Evolutionary conservation across 495 filamentous ascomycete genomes (phyloP), one percentile per base, ranked within the genome.

Genomic region (Bacidia gigantensis): DNA sequence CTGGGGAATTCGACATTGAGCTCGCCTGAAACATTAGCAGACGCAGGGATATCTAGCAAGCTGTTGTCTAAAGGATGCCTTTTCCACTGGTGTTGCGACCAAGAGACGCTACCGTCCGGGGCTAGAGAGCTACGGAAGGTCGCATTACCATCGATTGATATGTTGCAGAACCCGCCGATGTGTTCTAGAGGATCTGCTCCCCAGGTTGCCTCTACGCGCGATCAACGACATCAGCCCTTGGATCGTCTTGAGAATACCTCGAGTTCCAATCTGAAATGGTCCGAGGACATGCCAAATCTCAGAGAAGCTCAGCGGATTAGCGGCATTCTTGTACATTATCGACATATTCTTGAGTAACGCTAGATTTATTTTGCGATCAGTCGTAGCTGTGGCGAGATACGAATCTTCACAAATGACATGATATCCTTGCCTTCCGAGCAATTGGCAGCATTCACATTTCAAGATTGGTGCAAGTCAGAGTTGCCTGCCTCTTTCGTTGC

Each of bases 211-310:
- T 81, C 78, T 79, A 39, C 23, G 26, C 40, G 7, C 12, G 18
- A 46, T 53, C 32, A 48, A 41, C 44, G 40, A 25, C 26, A 18
- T 44, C 0, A 3, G 24, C 43, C 10, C 35, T 2, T 47, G 21
- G 5, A 23, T 56, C 11, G 18, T 49, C 32, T 53, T 32, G 11
- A 11, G 49, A 66, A 54, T 69, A 72, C 78, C 77, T 72, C 78
- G 62, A 40, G 76, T 80, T 29, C 79, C 78, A 39, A 74, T 74
- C 59, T 75, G 73, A 58, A 81, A 81, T 3, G 79, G 79, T 3
- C 78, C 79, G 11, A 81, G 65, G 10, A 79, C 52, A 42, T 80
- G 58, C 75, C 77, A 80, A 35, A 51, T 47, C 21, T 35, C 20
- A 11, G 55, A 56, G 43, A 61, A 58, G 23, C 23, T 26, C 38